These are phyloP conservation scores for Clarkia xantiana DNA, from an alignment of 345 rosid species.

Conservation along the genomic window DNA sequence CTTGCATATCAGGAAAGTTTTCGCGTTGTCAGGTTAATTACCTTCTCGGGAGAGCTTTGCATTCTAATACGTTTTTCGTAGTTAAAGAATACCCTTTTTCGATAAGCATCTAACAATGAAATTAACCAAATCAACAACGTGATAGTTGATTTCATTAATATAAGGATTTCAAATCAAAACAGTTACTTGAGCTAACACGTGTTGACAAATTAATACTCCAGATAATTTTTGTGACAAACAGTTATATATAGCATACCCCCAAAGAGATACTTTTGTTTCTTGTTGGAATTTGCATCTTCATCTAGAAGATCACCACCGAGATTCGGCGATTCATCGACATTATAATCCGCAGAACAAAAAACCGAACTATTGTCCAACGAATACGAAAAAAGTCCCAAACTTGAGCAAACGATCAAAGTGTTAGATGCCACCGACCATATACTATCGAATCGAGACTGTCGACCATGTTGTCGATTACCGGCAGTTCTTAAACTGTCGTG, in stretches of 20 bases:
- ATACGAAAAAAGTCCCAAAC: slow-evolving; percentile 19
- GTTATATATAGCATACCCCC: slow-evolving; percentile 19
- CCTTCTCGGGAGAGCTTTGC: slow-evolving; percentile 65
- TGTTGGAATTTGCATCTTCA: slow-evolving; percentile 7
- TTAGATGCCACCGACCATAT: slow-evolving; percentile 19
- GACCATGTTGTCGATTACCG: slow-evolving; percentile 1
- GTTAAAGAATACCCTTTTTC: slow-evolving; percentile 55
- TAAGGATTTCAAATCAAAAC: no score
- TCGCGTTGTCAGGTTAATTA: not conserved
- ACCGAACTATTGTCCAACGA: slow-evolving; percentile 1
- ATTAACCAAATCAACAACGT: not conserved
- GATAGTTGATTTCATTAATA: not conserved
- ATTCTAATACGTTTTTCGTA: slow-evolving; percentile 53
- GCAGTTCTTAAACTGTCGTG: not conserved
- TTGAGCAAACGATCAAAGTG: slow-evolving; percentile 18
- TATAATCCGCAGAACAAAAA: slow-evolving; percentile 21
- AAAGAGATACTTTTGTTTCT: slow-evolving; percentile 22
- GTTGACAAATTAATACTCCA: no score
- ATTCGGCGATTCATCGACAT: slow-evolving; percentile 2
- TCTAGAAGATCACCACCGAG: slow-evolving; percentile 8
- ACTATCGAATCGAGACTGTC: slow-evolving; percentile 4
- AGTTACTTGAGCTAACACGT: no score
- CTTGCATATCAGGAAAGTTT: not conserved
- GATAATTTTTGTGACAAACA: no score
- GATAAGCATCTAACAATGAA: slow-evolving; percentile 25